These are phyloP conservation scores for Pseudotsuga menziesii DNA, from an alignment of 75 land plant species.

Conservation along the genomic window DNA sequence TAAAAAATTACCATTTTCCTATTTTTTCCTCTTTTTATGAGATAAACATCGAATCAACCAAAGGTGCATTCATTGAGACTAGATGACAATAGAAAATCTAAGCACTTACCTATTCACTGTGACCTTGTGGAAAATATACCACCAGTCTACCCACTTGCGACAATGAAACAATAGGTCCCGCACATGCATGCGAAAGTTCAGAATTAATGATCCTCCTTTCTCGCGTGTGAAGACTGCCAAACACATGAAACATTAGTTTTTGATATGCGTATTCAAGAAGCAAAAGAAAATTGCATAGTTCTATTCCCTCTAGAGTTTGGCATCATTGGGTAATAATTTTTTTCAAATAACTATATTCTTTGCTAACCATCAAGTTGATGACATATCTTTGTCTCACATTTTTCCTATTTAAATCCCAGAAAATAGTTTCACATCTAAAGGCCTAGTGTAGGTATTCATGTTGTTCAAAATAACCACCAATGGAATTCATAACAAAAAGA, in stretches of 20 bases:
- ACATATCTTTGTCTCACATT: too few species aligned
- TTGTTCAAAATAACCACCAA: background rate
- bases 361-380: background rate
- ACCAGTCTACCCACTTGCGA: constrained; percentile 89
- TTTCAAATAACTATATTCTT: background rate
- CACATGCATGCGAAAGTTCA: constrained; percentile 97
- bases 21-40: too few species aligned
- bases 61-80: too few species aligned
- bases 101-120: constrained; percentile 80
- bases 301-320: background rate
- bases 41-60: too few species aligned
- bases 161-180: constrained; percentile 82
- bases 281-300: background rate
- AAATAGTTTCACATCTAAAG: background rate
- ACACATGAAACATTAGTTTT: background rate
- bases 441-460: background rate
- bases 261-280: background rate
- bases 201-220: constrained; percentile 78
- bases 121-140: constrained; percentile 95
- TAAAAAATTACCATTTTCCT: too few species aligned
- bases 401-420: background rate
- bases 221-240: constrained; percentile 26
- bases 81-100: too few species aligned
- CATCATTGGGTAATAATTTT: background rate
- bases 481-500: background rate